A percentile compares a stretch with the other conserved stretches of the same genome.
phyloP scores from a whole-genome alignment of 108 stramenopile genomes.

The Heterococcus sp. region DNA sequence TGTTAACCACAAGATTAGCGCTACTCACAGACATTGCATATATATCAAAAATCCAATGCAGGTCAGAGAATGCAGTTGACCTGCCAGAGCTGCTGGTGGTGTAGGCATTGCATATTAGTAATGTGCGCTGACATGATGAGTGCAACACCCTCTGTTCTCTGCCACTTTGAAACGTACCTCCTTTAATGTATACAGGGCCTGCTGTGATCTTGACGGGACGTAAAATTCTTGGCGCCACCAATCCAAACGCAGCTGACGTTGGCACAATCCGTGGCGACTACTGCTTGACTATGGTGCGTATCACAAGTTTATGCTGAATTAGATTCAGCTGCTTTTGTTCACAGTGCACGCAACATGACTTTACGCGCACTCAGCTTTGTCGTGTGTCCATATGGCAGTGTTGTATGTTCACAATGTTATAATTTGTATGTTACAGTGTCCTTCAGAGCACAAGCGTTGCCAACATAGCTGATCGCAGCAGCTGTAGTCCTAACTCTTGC shows the following conservation, averaged over 20 bases:
- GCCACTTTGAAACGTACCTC: too few relatives aligned
- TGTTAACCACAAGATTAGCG: too few relatives aligned
- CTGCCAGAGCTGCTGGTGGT: conserved; percentile 10
- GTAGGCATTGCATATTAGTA: neutral
- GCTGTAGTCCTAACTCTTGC: too few relatives aligned
- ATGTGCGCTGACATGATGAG: too few relatives aligned
- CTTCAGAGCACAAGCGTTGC: too few relatives aligned
- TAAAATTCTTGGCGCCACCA: conserved; percentile 92
- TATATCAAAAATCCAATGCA: too few relatives aligned
- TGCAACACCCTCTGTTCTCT: too few relatives aligned
- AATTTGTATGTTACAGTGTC: neutral
- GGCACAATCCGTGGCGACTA: conserved; percentile 43
- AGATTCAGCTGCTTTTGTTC: neutral
- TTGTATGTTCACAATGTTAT: neutral
- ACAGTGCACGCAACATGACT: neutral
- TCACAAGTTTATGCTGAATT: neutral
- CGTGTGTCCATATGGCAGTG: too few relatives aligned
- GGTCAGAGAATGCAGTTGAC: too few relatives aligned
- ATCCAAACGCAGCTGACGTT: conserved; percentile 72
- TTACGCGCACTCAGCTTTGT: neutral
- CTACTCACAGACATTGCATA: too few relatives aligned
- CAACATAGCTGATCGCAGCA: too few relatives aligned
- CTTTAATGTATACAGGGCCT: conserved; percentile 93
- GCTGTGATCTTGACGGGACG: conserved; percentile 83
- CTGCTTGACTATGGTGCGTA: conserved; percentile 13